Evolutionary conservation across 129 eudicot genomes (phyloP), one percentile per base, ranked within the genome.

Genomic region (Ambrosia trifida): DNA sequence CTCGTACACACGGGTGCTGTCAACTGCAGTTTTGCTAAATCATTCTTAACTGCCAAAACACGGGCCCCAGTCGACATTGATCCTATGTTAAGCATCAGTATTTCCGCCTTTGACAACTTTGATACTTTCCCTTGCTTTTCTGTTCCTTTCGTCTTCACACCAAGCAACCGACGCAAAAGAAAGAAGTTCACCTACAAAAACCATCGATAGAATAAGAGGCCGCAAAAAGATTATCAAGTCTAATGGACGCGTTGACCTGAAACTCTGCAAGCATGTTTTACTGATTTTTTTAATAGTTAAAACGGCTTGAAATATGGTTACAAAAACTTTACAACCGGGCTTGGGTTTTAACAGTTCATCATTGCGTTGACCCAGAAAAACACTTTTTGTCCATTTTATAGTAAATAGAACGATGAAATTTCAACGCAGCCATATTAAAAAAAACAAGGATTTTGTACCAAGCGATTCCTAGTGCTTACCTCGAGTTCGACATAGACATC

Each of bases 51-150:
- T 0, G 96, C 98, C 76, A 94, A 63, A 38, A 94, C 97, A 13
- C 98, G 88, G 11, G 98, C 98, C 19, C 98, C 98, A 0, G 98
- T 89, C 3, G 98, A 94, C 98, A 94, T 94, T 10, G 98, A 94
- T 57, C 98, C 98, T 11, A 94, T 94, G 81, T 94, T 94, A 61
- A 94, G 67, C 98, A 94, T 94, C 10, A 94, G 89, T 7, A 94
- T 94, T 75, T 94, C 98, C 4, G 76, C 96, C 83, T 89, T 94
- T 2, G 93, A 43, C 40, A 94, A 47, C 77, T 89, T 94, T 12
- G 96, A 69, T 14, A 94, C 98, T 82, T 84, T 94, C 13, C 98
- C 98, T 75, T 87, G 96, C 85, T 79, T 87, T 73, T 94, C 97
- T 0, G 98, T 75, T 47, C 93, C 98, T 80, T 94, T 94, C 24